Conservation (phyloP, 805 yeast species). For the Starmera quercuum region DNA sequence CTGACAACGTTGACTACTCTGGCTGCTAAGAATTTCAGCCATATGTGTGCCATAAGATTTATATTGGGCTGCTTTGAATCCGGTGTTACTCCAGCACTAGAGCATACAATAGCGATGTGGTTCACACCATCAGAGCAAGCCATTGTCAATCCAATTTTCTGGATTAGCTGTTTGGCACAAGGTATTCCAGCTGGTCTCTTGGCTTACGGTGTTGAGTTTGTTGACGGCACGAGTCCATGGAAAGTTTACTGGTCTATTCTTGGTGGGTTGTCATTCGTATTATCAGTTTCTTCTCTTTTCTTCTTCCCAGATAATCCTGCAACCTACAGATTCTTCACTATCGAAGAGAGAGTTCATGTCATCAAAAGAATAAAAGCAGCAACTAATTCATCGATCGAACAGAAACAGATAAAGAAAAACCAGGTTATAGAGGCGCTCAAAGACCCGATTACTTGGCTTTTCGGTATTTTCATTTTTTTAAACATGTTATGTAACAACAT, state of each 20-base stretch:
- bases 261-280: constrained; percentile 37
- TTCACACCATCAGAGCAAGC: constrained; percentile 34
- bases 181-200: constrained; percentile 33
- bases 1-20: constrained; percentile 25
- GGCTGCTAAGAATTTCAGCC: constrained; percentile 26
- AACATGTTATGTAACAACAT: constrained; percentile 39
- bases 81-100: constrained; percentile 27
- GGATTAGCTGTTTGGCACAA: constrained; percentile 29
- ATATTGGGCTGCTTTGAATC: constrained; percentile 33
- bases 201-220: constrained; percentile 16
- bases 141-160: constrained; percentile 37
- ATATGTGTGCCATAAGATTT: constrained; percentile 29
- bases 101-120: constrained; percentile 34
- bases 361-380: constrained; percentile 29
- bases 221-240: constrained; percentile 28
- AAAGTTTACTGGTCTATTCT: constrained; percentile 37
- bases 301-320: constrained; percentile 44
- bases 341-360: constrained; percentile 34
- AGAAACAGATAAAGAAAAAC: constrained; percentile 29
- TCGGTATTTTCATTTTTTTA: constrained; percentile 25
- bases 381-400: constrained; percentile 32
- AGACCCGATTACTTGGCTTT: constrained; percentile 31
- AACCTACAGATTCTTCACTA: constrained; percentile 30
- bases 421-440: constrained; percentile 33
- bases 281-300: constrained; percentile 22